Base-by-base conservation (phyloP, 257 asterid species). In the Verbena officinalis region DNA sequence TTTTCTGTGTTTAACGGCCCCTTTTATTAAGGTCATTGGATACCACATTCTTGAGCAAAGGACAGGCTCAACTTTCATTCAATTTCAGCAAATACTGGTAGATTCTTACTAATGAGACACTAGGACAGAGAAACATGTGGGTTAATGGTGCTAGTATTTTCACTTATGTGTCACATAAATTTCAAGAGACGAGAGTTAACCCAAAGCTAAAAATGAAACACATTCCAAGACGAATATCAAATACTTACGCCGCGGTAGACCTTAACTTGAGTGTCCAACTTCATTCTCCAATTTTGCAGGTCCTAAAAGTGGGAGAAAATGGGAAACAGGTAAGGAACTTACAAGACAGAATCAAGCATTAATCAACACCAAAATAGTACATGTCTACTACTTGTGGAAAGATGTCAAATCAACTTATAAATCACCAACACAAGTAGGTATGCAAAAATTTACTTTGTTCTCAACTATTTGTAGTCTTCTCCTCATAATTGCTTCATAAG, bases 271-370 rank as follows among this genome's bases (percentile, higher is more conserved):
- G 83, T 71, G 66, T 92, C 98, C 78, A 92, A 64, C 84, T 87
- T 92, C 20, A 64, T 66, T 75, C 97, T 85, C 98, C 98, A 92
- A 68, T 54, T 78, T 81, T 89, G 97, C 59, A 89, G 81, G 81
- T 92, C 98, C 98, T 89, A 55, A 5, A 27, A 45, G 51, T 33
- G 20, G 58, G 24, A 54, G 5, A 58, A 27, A 10, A 19, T 1
- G 22, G 13, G 16, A 6, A 27, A 30, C 27, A 17, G 2, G 38
- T 30, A 7, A 46, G 54, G 43, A 57, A 62, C 27, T 21, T 13
- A 9, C 16, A 30, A 16, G 51, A 50, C 30, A 61, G 24, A 62
- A 46, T 17, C 1, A n/a, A 0, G 9, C 4, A 2, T 19, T 27
- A n/a, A 50, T 14, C 50, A 57, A 8, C 23, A 63, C 14, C 42